A percentile compares a stretch with the other conserved stretches of the same genome.
Evolutionary conservation across 2,329 filamentous ascomycete species (phyloP).

Genomic region (Arthroderma sp.): DNA sequence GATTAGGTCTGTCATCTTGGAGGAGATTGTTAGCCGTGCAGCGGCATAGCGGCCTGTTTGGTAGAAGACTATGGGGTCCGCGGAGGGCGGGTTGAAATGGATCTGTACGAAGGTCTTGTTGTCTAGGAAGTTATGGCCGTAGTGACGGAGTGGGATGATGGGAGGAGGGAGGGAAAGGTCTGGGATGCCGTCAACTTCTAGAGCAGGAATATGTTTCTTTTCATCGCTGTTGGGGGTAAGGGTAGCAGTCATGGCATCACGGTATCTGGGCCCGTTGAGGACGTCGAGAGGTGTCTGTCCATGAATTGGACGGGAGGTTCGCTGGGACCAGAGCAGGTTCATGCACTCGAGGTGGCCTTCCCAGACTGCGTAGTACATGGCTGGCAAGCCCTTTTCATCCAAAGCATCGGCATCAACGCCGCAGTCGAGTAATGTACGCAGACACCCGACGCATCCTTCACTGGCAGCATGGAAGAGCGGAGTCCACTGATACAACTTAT

Average conservation of each 20-base stretch:
- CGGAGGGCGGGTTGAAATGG: constrained; percentile 51
- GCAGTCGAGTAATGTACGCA: constrained; percentile 67
- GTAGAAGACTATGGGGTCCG: constrained; percentile 79
- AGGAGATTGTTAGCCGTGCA: constrained; percentile 87
- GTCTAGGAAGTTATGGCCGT: constrained; percentile 96
- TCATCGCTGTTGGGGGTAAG: constrained; percentile 3
- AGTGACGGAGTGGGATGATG: constrained; percentile 86
- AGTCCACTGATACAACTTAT: constrained; percentile 96
- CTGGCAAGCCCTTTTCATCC: constrained; percentile 85
- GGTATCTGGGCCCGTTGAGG: constrained; percentile 25
- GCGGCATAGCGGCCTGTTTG: constrained; percentile 95
- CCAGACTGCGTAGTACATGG: constrained; percentile 98
- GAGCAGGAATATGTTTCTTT: constrained; percentile 20
- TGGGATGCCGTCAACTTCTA: constrained; percentile 76
- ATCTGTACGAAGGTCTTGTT: constrained; percentile 95
- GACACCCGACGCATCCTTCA: constrained; percentile 82
- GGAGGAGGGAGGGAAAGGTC: constrained; percentile 84
- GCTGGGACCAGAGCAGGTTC: constrained; percentile 55
- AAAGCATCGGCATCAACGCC: constrained; percentile 66
- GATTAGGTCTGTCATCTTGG: constrained; percentile 89
- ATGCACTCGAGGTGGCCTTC: constrained; percentile 94
- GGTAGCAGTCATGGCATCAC: constrained; percentile 16
- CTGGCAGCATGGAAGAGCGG: constrained; percentile 92
- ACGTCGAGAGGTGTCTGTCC: constrained; percentile 25
- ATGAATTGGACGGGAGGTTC: constrained; percentile 15